Base-by-base conservation (phyloP, 1,284 basidiomycete genomes). In the Apiotrichum mycotoxinovorans region DNA sequence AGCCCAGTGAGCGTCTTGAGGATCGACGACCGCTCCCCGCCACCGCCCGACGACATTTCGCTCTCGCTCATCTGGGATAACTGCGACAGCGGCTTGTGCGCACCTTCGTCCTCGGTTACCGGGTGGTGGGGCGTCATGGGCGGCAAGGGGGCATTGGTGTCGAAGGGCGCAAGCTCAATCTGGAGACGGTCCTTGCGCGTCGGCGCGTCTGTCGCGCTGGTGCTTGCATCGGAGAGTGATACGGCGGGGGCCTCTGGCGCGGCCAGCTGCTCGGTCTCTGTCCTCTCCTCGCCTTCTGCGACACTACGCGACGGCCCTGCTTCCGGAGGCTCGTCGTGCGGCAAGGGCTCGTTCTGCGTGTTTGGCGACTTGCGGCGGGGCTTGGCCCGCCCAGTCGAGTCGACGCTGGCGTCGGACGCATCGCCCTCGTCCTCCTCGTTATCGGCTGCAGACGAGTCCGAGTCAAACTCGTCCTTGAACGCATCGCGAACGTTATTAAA, bases 401-500 rank as follows among this genome's bases (percentile, higher is more conserved):
- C 73, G 18, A 61, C 69, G 42, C 66, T 71, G 33, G 71, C 73
- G 18, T 72, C 73, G 23, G 62, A 68, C 50, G 41, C 45, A 20
- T 60, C 57, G 1, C 61, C 67, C 34, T 74, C 72, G 44, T 77
- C 73, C 50, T 73, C 90, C 65, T 95, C 91, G 64, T 94, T 91
- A 23, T 90, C 92, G 65, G 92, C 90, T 65, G 88, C 90, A 0
- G 86, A 87, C 11, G 86, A 86, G 63, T 88, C 87, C 56, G 83
- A 70, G 56, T 79, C 78, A 38, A 86, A 87, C 64, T 94, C 89
- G 67, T 96, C 93, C 58, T 84, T 84, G 67, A 97, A 90, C 0
- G 91, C 94, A 68, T 97, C 93, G 68, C 90, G 87, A 61, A 97
- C 85, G 67, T 90, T 96, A 63, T 90, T 87, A 46, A 97, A 85